Evolutionary conservation across 306 rosid genomes (phyloP), one percentile per base, ranked within the genome.

Genomic region (Quercus parvula): DNA sequence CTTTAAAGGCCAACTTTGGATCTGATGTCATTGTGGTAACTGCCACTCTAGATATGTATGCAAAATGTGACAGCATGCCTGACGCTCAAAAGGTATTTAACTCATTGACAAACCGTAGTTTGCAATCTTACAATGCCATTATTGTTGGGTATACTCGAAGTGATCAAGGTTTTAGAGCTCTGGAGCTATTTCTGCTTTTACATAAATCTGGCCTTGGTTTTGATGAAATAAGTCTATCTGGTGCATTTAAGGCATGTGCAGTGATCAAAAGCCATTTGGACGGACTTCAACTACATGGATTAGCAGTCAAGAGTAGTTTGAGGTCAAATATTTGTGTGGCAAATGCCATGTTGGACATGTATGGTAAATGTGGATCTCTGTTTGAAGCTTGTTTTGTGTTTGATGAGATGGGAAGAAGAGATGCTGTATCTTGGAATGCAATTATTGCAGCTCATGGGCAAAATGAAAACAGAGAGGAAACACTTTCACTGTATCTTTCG

Each of bases 361-460:
- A 92, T 85, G 97, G 94, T 6, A 94, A 94, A 85, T 94, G 92
- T 51, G 87, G 92, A 78, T 78, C 82, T 78, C 77, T 90, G 56
- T 54, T 59, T 81, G 90, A 86, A 75, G 98, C 97, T 75, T 85
- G 84, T 79, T n/a, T 55, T 27, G 71, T 90, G 76, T 94, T 91
- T 82, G 90, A 87, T 81, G 92, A 90, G 82, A 90, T 94, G 94
- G 85, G 67, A 64, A 77, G 67, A 72, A 91, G 90, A 81, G 98
- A 94, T 84, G 91, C 91, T 7, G 96, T 94, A 73, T 89, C 97
- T 76, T 94, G 98, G 98, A 94, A 94, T 85, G 92, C 98, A 49
- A 86, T 93, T 24, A 88, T 93, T 80, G 90, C 94, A 33, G 97
- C 93, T 74, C 87, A 88, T 71, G 94, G 87, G 82, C 98, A 91